phyloP scores from a whole-genome alignment of 2,329 filamentous ascomycete genomes.

The Coniochaeta pulveracea region DNA sequence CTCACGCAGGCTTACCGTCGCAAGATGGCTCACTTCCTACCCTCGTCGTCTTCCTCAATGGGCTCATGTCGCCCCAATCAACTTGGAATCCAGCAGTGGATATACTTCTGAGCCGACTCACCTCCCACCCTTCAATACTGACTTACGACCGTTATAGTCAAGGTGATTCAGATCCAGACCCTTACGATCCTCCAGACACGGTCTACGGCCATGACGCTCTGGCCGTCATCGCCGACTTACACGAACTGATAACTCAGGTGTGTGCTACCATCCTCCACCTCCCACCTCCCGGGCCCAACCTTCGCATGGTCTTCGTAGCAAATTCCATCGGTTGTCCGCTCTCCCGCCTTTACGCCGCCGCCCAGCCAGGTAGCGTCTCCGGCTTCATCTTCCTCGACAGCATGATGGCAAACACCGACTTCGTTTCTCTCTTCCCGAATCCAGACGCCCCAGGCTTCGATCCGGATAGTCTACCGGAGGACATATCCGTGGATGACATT shows the following conservation, averaged over 20 bases:
- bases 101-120: constrained; percentile 6
- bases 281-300: constrained; percentile 3
- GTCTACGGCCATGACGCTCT: constrained; percentile 34
- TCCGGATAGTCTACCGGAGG: constrained; percentile 23
- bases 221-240: constrained; percentile 30
- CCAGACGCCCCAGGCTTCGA: constrained; percentile 36
- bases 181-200: constrained; percentile 28
- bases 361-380: constrained; percentile 29
- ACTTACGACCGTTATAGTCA: constrained; percentile 49
- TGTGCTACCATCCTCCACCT: constrained; percentile 17
- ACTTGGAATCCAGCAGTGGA: constrained; percentile 10
- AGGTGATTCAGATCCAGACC: constrained; percentile 31
- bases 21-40: constrained; percentile 2
- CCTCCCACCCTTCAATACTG: constrained; percentile 28
- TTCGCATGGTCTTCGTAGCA: constrained; percentile 31
- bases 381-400: constrained; percentile 43
- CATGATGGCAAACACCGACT: constrained; percentile 45
- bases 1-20: neutral
- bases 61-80: constrained; percentile 10
- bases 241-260: constrained; percentile 28
- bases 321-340: constrained; percentile 43
- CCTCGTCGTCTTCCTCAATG: constrained; percentile 15
- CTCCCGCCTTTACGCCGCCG: constrained; percentile 36
- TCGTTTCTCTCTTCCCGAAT: constrained; percentile 42
- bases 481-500: constrained; percentile 21